A percentile compares a stretch with the other conserved stretches of the same genome.
phyloP scores from a whole-genome alignment of 495 filamentous ascomycete species.

The Annulohypoxylon nitens region DNA sequence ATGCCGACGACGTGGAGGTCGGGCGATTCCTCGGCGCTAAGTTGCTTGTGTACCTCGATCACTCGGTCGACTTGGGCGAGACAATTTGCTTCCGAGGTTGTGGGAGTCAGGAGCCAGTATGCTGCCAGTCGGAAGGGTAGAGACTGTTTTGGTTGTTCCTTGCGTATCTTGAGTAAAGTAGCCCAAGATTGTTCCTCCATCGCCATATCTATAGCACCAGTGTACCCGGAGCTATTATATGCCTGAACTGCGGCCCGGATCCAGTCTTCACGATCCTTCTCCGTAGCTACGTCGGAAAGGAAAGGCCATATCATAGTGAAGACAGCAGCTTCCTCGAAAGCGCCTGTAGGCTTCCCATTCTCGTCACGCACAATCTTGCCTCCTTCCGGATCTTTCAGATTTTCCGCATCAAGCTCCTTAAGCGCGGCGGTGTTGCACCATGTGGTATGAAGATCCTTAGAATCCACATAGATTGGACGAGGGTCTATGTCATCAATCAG shows the following conservation, averaged over 20 bases:
- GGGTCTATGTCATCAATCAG: conserved; percentile 70
- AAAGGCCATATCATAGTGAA: conserved; percentile 71
- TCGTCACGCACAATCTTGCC: conserved; percentile 69
- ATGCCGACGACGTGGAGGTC: conserved; percentile 72
- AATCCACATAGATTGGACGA: conserved; percentile 70
- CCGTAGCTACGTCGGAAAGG: conserved; percentile 62
- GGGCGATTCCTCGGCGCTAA: conserved; percentile 61
- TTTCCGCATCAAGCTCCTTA: conserved; percentile 62
- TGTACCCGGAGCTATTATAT: conserved; percentile 70
- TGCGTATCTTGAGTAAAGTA: conserved; percentile 62
- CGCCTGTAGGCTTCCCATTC: conserved; percentile 64
- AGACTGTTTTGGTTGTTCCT: conserved; percentile 45
- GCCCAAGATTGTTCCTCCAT: conserved; percentile 74
- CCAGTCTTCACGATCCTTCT: conserved; percentile 64
- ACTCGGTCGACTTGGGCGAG: conserved; percentile 70
- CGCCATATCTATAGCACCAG: conserved; percentile 76
- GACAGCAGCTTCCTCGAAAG: conserved; percentile 69
- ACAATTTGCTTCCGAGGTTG: conserved; percentile 54
- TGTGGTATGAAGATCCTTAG: conserved; percentile 72
- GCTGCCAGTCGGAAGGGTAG: conserved; percentile 70
- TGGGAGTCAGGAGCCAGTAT: conserved; percentile 72
- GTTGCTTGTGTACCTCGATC: conserved; percentile 63
- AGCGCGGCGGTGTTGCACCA: conserved; percentile 72
- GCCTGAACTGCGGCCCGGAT: conserved; percentile 62
- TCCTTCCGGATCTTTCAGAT: conserved; percentile 65